Base-by-base conservation (phyloP, 441 rosid genomes). In the Hura crepitans region DNA sequence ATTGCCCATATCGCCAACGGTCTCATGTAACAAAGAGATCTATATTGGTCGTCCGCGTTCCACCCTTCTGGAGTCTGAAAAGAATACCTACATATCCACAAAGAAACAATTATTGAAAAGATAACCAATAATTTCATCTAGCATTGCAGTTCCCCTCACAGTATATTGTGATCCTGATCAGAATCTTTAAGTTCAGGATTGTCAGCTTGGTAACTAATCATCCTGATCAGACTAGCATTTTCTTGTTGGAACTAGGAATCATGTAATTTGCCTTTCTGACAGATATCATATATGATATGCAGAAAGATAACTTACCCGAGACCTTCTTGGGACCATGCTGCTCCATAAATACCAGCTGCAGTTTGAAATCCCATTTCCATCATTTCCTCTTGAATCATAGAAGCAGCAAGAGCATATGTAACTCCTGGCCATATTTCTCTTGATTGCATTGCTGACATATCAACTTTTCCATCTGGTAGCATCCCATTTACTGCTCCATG, bases 361-460 rank as follows among this genome's bases (percentile, higher is more conserved):
- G 98, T 92, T 67, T 80, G 85, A 80, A 94, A 92, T 46, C 86
- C 98, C 79, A 65, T 75, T 3, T 90, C 96, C 13, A 5, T 31
- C 86, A 87, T 65, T 20, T 75, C 93, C 77, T 94, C 97, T 37
- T 94, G 97, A 56, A 94, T 82, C 98, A 94, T 94, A 18, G 92
- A 71, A 23, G 99, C 99, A 78, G 99, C 89, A 7, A 94, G 75
- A 0, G 88, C 90, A 68, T 92, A 94, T 1, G 97, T 94, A 50
- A 94, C 96, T 37, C 98, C 97, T 0, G 97, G 61, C 97, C 97
- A 91, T 71, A 94, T 84, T 77, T 94, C 98, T 74, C 87, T 83
- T 22, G 93, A 84, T 74, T 91, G 98, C 92, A 90, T 71, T n/a
- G 90, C 78, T 31, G 96, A 79, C 81, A 77, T 81, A 68, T 93